These are phyloP conservation scores for Mallotus repandus DNA, from an alignment of 441 rosid genomes.

Conservation along the genomic window DNA sequence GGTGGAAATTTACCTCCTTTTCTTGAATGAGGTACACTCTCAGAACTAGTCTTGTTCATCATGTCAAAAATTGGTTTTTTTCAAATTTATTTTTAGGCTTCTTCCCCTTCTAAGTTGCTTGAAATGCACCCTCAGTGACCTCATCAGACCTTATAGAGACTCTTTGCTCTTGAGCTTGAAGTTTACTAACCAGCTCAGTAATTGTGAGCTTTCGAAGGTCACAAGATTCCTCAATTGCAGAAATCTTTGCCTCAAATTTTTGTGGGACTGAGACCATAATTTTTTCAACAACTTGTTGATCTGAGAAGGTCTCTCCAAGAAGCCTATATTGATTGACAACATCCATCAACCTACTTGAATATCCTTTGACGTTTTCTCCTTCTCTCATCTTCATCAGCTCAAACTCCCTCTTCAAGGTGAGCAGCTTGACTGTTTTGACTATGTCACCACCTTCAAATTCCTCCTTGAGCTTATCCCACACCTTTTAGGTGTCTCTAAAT, in stretches of 20 bases:
- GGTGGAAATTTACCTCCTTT: too few relatives aligned
- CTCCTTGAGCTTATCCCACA: too few relatives aligned
- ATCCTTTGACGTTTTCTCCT: too few relatives aligned
- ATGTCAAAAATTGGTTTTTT: too few relatives aligned
- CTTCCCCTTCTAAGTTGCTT: not conserved
- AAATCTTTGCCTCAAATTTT: not conserved
- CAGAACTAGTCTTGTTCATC: too few relatives aligned
- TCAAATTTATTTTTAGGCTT: not conserved
- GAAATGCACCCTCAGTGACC: not conserved
- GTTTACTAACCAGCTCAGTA: not conserved
- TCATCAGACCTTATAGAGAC: not conserved
- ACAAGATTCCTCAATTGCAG: not conserved
- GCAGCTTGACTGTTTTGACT: too few relatives aligned
- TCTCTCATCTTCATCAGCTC: too few relatives aligned
- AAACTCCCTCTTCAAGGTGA: too few relatives aligned
- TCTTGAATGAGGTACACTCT: not conserved
- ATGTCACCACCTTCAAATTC: too few relatives aligned
- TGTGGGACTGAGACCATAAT: not conserved
- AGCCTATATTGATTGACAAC: not conserved
- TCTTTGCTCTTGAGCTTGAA: not conserved
- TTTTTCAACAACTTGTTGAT: not conserved
- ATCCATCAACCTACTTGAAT: too few relatives aligned
- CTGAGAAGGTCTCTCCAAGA: not conserved
- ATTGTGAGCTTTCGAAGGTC: not conserved
- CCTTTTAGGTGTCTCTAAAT: too few relatives aligned